phyloP scores from a whole-genome alignment of 768 basidiomycete species.

The Hericium rajendrae region DNA sequence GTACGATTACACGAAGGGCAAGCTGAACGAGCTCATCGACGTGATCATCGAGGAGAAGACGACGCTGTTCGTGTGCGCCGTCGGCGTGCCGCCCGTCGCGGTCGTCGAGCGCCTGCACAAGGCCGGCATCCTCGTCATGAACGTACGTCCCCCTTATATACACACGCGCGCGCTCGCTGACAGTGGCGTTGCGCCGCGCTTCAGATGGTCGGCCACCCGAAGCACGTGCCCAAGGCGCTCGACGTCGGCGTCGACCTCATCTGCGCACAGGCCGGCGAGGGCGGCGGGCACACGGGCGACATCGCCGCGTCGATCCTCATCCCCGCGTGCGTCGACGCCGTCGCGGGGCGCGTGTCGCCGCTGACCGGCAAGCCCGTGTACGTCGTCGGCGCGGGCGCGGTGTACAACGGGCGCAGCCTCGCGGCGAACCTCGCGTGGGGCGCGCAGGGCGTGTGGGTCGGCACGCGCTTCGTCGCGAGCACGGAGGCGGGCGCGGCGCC shows the following conservation, averaged over 20 bases:
- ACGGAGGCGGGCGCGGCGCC: conserved; percentile 76
- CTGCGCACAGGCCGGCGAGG: conserved; percentile 91
- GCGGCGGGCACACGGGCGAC: conserved; percentile 64
- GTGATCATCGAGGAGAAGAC: conserved; percentile 91
- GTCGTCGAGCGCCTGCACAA: conserved; percentile 76
- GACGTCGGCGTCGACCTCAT: conserved; percentile 85
- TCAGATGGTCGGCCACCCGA: conserved; percentile 95
- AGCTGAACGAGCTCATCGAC: conserved; percentile 73
- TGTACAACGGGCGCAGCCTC: conserved; percentile 80
- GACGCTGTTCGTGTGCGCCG: conserved; percentile 82
- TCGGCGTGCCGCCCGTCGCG: conserved; percentile 77
- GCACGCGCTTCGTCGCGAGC: conserved; percentile 69
- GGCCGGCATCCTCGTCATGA: conserved; percentile 84
- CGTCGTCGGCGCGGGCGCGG: conserved; percentile 86
- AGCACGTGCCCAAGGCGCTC: conserved; percentile 75
- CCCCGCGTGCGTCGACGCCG: conserved; percentile 81
- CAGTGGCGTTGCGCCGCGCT: too few species aligned
- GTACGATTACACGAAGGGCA: conserved; percentile 86
- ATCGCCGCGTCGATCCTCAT: conserved; percentile 80
- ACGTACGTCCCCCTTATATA: conserved; percentile 31
- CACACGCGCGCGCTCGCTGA: too few species aligned
- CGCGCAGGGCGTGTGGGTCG: conserved; percentile 72
- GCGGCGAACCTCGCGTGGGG: conserved; percentile 87
- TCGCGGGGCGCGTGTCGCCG: conserved; percentile 66
- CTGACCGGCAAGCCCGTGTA: conserved; percentile 78